Base-by-base conservation (phyloP, 805 yeast genomes). In the Priceomyces castillae region DNA sequence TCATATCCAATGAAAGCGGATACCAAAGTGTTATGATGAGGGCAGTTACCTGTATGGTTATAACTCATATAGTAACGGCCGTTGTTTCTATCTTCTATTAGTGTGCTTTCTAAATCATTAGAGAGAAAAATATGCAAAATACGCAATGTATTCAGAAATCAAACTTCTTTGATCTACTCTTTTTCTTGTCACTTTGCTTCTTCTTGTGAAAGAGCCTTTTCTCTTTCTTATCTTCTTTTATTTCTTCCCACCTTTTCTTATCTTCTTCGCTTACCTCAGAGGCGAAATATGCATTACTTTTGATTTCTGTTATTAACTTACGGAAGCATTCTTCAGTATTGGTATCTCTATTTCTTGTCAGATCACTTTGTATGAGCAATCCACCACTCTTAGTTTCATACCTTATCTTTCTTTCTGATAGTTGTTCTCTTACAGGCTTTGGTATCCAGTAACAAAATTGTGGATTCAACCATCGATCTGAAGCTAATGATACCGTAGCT, bases 361-460 rank as follows among this genome's bases (percentile, higher is more conserved):
- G 55, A 45, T 86, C 90, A 26, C 84, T 76, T 48, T 80, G 84
- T 1, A 87, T 71, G 5, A 84, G 62, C 1, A 86, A 46, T 0
- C 78, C 74, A 10, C 84, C 83, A 1, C 56, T 52, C 44, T 77
- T 78, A 1, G 84, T 79, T 41, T 78, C 71, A 55, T 78, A 84
- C 33, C 83, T 62, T 39, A 81, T 73, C 9, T 62, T 62, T 14
- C 59, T 64, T 3, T 52, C 51, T 2, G 53, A 17, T 7, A 80
- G 48, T 43, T 78, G 83, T 1, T 51, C 46, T 40, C 72, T 60
- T 1, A 83, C 64, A 3, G 73, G 72, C 3, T 43, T 47, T 0
- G 94, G 92, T 3, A 86, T 71, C 90, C 90, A 84, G 4, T 54
- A 46, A 40, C 72, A 65, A 22, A 50, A 52, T 33, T 53, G 55